Conservation (phyloP, 2,329 filamentous ascomycete species). For the Aspergillus luchuensis region DNA sequence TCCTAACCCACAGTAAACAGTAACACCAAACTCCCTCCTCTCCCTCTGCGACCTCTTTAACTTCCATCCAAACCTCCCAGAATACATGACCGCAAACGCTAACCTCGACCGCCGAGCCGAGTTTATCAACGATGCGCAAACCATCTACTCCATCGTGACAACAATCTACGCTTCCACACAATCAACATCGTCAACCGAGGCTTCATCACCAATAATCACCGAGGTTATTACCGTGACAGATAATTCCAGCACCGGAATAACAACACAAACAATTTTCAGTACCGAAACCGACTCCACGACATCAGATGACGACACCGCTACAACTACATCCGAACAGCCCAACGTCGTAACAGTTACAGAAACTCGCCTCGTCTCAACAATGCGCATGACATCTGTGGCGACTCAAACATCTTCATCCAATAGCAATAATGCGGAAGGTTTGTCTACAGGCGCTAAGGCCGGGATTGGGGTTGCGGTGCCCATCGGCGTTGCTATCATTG, state of each 20-base stretch:
- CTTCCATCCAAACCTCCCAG: neutral
- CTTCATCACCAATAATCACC: neutral
- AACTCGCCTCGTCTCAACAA: neutral
- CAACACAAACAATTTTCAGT: no score
- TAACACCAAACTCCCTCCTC: neutral
- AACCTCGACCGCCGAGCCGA: neutral
- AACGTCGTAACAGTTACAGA: neutral
- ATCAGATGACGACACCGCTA: neutral
- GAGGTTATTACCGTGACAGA: no score
- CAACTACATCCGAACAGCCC: neutral
- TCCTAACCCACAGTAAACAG: no score
- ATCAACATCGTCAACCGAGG: neutral
- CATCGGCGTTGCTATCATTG: neutral
- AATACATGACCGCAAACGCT: neutral
- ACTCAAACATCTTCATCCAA: no score
- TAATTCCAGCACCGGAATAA: no score
- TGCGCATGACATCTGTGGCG: neutral
- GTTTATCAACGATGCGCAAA: neutral
- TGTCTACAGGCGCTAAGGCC: neutral
- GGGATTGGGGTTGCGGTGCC: neutral
- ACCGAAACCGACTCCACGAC: no score
- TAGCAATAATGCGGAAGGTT: neutral
- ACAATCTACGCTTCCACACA: neutral
- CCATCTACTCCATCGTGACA: neutral
- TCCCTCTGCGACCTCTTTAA: neutral